Evolutionary conservation across 768 basidiomycete species (phyloP), one percentile per base, ranked within the genome.

Genomic region (Rhodotorula babjevae): DNA sequence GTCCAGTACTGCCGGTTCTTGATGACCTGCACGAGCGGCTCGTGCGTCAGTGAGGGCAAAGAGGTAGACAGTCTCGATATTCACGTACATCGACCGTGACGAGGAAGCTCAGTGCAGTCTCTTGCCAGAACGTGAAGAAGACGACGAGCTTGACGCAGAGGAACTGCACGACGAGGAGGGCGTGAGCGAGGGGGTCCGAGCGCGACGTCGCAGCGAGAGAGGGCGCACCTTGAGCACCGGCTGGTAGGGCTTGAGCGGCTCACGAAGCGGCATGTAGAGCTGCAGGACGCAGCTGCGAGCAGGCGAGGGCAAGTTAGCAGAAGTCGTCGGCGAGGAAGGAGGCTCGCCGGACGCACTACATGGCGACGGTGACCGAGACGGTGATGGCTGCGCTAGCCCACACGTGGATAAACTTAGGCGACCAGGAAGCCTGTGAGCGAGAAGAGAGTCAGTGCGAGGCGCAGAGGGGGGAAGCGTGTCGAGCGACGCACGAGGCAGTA

Each of bases 341-440:
- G 19, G 36, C 3, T 27, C 1, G 11, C 2, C 40, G 31, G 36
- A 69, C 64, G 27, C 27, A 70, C 79, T 89, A 91, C 89, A 90
- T 90, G 46, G 89, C 88, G 31, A 90, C 78, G 0, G 89, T 85
- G 27, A 92, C 89, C 0, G 89, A 90, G 50, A 88, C 76, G 3
- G 89, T 89, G 52, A 90, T 85, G 57, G 88, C 81, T 49, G 85
- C 77, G 7, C 84, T 83, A 69, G 65, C 21, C 27, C 87, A 91
- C 53, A 89, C 78, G 77, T 90, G 88, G 0, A 87, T 87, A 85
- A 86, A 90, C 23, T 83, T 84, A 0, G 86, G 85, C 49, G 85
- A 85, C 87, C 87, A 90, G 12, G 87, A 89, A 12, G 83, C 83
- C 59, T 61, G 59, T 23, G 12, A 11, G 14, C 18, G 16, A 12